Percentiles rank a stretch among this genome's conserved stretches.
These are phyloP conservation scores for Plectranthus barbatus DNA, from an alignment of 257 asterid species.

Conservation along the genomic window DNA sequence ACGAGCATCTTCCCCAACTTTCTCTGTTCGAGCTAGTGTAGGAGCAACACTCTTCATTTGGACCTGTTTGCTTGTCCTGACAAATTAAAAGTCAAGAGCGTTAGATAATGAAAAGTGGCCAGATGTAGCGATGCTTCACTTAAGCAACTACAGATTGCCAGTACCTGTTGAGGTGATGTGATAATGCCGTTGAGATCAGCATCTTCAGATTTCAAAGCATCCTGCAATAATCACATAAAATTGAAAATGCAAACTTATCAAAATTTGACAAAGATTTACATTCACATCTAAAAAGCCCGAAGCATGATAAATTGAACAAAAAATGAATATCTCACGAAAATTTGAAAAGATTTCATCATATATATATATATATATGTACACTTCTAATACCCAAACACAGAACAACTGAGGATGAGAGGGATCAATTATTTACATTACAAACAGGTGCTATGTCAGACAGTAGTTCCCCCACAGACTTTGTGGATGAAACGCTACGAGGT, in stretches of 20 bases:
- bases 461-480: constrained; percentile 59
- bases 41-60: constrained; percentile 83
- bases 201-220: constrained; percentile 49
- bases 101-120: neutral
- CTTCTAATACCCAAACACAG: neutral
- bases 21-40: constrained; percentile 90
- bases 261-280: neutral
- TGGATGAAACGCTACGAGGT: constrained; percentile 50
- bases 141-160: constrained; percentile 7
- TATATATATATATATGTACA: too few species aligned
- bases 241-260: neutral
- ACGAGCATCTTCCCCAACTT: constrained; percentile 98
- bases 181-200: constrained; percentile 27
- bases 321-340: too few species aligned
- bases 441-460: constrained; percentile 65
- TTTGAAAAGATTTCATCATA: too few species aligned
- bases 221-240: constrained; percentile 36
- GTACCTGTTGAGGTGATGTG: constrained; percentile 52
- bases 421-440: constrained; percentile 30
- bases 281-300: neutral
- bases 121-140: constrained; percentile 3
- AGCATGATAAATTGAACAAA: too few species aligned
- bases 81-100: constrained; percentile 3
- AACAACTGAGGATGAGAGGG: neutral
- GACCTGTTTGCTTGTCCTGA: constrained; percentile 56